Conservation (phyloP, 2,329 filamentous ascomycete species). For the Aureobasidium sp. region DNA sequence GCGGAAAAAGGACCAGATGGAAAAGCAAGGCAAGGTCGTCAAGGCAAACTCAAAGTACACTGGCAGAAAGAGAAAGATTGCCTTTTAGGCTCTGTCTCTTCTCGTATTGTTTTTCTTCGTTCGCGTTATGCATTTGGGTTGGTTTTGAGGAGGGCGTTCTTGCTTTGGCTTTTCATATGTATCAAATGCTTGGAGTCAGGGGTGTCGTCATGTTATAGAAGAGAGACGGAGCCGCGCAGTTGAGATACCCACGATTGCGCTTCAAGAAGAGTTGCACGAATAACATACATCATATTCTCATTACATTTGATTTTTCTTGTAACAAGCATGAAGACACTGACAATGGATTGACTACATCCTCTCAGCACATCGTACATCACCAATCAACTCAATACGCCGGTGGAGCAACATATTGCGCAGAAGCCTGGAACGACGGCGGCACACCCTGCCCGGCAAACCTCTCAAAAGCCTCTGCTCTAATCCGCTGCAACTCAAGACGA, state of each 20-base stretch:
- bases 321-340: no score
- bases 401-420: neutral
- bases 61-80: constrained; percentile 72
- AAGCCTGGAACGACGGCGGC: neutral
- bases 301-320: no score
- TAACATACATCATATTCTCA: neutral
- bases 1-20: constrained; percentile 88
- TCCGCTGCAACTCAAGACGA: constrained; percentile 24
- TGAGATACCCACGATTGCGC: neutral
- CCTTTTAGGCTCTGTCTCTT: constrained; percentile 51
- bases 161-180: neutral
- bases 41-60: constrained; percentile 92
- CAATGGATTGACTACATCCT: no score
- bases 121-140: neutral
- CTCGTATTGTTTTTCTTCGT: neutral
- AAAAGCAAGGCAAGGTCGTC: constrained; percentile 88
- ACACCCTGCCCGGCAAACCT: constrained; percentile 17
- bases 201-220: neutral
- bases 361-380: no score
- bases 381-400: neutral
- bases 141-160: neutral
- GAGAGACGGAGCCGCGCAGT: neutral
- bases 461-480: constrained; percentile 27
- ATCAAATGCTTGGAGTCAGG: neutral
- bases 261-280: neutral